Conservation (phyloP, 306 rosid species). For the Citrullus colocynthis region DNA sequence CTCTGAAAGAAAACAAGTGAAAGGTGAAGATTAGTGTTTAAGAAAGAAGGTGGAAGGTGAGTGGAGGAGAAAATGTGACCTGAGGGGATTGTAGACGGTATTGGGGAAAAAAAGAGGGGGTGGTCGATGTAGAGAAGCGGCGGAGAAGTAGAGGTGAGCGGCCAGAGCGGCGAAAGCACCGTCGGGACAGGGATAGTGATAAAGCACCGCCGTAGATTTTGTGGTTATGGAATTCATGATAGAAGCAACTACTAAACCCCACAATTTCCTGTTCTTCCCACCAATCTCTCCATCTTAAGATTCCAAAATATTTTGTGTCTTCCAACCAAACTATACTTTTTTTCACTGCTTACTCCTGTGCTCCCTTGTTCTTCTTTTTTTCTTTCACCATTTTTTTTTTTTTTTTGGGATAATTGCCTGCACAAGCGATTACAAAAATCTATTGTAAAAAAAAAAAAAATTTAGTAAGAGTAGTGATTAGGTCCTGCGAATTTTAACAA, state of each 20-base stretch:
- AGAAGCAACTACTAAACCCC: neutral
- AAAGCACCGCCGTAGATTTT: slow-evolving; percentile 41
- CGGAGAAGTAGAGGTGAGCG: slow-evolving; percentile 72
- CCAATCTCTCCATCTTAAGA: neutral
- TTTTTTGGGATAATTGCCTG: too few species aligned
- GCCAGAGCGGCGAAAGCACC: slow-evolving; percentile 84
- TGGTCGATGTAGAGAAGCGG: slow-evolving; percentile 16
- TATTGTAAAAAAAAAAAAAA: too few species aligned
- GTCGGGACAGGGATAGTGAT: slow-evolving; percentile 91
- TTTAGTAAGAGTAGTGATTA: too few species aligned
- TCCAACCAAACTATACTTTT: too few species aligned
- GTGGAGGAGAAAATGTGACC: slow-evolving; percentile 1
- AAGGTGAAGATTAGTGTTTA: neutral
- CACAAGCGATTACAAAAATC: too few species aligned
- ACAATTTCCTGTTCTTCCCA: neutral
- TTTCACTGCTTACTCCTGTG: too few species aligned
- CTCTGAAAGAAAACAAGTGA: slow-evolving; percentile 9
- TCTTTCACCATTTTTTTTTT: too few species aligned
- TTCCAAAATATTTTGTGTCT: too few species aligned
- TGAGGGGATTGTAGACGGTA: slow-evolving; percentile 60
- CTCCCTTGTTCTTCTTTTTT: too few species aligned
- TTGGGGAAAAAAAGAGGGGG: slow-evolving; percentile 60
- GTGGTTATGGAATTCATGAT: neutral
- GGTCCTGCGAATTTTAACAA: too few species aligned
- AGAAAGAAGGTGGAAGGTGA: neutral